Base-by-base conservation (phyloP, 2,329 filamentous ascomycete genomes). In the Nigrospora osmanthi region DNA sequence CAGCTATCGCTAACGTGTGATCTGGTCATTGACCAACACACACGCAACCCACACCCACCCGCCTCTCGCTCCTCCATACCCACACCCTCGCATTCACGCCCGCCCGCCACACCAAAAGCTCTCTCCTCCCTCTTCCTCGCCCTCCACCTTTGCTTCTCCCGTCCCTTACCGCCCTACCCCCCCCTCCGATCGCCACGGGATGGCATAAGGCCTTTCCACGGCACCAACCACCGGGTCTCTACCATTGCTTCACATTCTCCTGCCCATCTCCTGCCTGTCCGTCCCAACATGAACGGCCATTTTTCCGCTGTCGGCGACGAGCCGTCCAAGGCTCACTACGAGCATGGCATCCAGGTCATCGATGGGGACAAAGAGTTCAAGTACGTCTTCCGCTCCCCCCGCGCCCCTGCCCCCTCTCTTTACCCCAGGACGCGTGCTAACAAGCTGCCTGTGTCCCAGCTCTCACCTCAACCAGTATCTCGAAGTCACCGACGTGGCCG, bases 281-380 rank as follows among this genome's bases (percentile, higher is more conserved):
- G 12, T 30, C 35, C 12, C 33, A 43, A 41, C 53, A 83, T 89
- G 81, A 94, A 93, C 69, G 83, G 85, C 63, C 85, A 91, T 65
- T 89, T 91, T 67, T 83, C 85, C 56, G 73, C 79, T 45, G 80
- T 87, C 63, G 84, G 84, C 70, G 75, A 82, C 49, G 72, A 75
- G 69, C 75, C 80, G 58, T 70, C 72, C 51, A 73, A 76, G 54
- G 74, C 80, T 61, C 75, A 81, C 53, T 97, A 91, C 66, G 87
- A 89, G 61, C 87, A 95, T 78, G 93, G 93, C 61, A 87, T 97
- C 60, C 93, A 98, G 70, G 89, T 98, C 57, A 88, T 98, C 61
- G 89, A 96, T 64, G 90, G 90, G 70, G 84, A 94, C 62, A 97
- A 97, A 73, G 78, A 88, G 58, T 98, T 96, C 81, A 97, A 95